phyloP scores from a whole-genome alignment of 352 stramenopile genomes.

The Phytophthora citricola region DNA sequence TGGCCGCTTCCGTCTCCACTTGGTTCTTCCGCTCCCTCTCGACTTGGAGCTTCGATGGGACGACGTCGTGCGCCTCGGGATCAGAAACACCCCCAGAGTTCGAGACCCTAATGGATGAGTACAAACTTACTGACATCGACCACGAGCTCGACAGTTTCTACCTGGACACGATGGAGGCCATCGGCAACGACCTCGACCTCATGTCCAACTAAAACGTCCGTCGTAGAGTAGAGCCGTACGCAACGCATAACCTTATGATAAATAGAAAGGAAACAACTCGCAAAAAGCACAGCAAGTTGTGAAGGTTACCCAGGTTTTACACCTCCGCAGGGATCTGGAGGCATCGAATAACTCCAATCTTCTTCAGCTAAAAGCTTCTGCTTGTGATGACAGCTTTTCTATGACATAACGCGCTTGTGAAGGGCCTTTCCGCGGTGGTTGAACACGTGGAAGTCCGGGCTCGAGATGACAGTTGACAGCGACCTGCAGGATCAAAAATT shows the following conservation, averaged over 20 bases:
- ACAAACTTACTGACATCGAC: slow-evolving; percentile 84
- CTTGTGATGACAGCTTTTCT: slow-evolving; percentile 3
- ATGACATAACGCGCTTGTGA: slow-evolving; percentile 67
- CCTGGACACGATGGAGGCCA: slow-evolving; percentile 70
- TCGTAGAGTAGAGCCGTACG: slow-evolving; percentile 34
- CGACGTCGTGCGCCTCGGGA: slow-evolving; percentile 36
- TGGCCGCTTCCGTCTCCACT: slow-evolving; percentile 26
- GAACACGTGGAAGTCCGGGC: slow-evolving; percentile 83
- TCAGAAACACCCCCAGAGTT: slow-evolving; percentile 66
- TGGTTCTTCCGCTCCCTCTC: slow-evolving; percentile 8
- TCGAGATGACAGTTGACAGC: slow-evolving; percentile 67
- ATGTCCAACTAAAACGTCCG: slow-evolving; percentile 55
- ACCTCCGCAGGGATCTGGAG: slow-evolving; percentile 2
- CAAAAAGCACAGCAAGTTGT: slow-evolving; percentile 3
- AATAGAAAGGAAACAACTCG: slow-evolving; percentile 20
- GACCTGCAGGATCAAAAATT: slow-evolving; percentile 47
- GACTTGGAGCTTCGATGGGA: slow-evolving; percentile 6
- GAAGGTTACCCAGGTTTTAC: slow-evolving; percentile 18
- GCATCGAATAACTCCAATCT: slow-evolving; percentile 1
- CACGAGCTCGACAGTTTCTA: slow-evolving; percentile 88
- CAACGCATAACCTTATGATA: slow-evolving; percentile 31
- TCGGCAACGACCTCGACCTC: slow-evolving; percentile 66
- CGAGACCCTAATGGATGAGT: slow-evolving; percentile 76
- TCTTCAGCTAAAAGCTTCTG: background rate
- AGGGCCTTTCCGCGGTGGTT: slow-evolving; percentile 82